A percentile compares a stretch with the other conserved stretches of the same genome.
Evolutionary conservation across 441 rosid genomes (phyloP).

Genomic region (Lagerstroemia fauriei): DNA sequence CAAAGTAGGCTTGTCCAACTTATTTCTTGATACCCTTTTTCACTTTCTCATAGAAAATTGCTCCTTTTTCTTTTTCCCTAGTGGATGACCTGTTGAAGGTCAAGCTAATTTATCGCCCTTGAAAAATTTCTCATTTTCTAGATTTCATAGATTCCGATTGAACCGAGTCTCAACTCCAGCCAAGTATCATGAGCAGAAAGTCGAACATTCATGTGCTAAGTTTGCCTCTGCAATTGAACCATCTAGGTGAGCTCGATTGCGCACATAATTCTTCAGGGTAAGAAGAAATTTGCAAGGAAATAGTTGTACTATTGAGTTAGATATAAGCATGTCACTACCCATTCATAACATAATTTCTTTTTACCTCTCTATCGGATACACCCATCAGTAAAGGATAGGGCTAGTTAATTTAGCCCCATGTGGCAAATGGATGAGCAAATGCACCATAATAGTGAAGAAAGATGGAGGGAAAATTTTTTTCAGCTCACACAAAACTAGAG

Average conservation of each 20-base stretch:
- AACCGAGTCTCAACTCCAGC: not conserved
- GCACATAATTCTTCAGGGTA: not conserved
- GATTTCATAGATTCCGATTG: no score
- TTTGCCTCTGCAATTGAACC: conserved; percentile 12
- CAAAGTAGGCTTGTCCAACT: not conserved
- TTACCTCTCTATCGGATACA: conserved; percentile 1
- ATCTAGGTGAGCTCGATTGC: conserved; percentile 6
- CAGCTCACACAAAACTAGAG: not conserved
- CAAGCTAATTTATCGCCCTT: no score
- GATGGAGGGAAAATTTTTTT: conserved; percentile 5
- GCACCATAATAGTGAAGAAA: conserved; percentile 21
- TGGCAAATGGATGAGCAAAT: not conserved
- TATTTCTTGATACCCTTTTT: not conserved
- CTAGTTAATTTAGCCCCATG: no score
- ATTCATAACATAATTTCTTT: no score
- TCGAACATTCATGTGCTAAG: conserved; percentile 1
- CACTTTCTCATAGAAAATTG: not conserved
- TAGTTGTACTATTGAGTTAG: no score
- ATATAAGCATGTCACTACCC: no score
- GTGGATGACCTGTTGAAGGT: no score
- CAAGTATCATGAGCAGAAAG: conserved; percentile 10
- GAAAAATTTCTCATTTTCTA: no score
- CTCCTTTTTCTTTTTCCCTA: no score
- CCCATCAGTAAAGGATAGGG: conserved; percentile 4
- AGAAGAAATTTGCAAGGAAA: not conserved